Conservation (phyloP, 139 green algal species). For the Coccomyxa sp. region DNA sequence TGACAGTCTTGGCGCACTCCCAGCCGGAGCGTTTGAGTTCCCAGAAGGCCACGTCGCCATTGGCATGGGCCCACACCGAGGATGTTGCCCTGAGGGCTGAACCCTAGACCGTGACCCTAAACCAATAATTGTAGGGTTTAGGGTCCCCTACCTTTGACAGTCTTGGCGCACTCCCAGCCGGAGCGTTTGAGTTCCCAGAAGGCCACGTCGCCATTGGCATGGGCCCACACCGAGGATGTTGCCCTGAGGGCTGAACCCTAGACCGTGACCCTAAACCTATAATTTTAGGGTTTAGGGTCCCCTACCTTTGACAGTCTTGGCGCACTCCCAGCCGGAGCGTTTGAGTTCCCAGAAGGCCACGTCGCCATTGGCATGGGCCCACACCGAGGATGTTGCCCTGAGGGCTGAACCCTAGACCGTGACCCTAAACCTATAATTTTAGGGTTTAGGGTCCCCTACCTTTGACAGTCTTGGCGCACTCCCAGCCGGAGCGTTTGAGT, state of each 20-base stretch:
- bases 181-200: conserved; percentile 22
- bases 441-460: neutral
- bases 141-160: neutral
- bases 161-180: conserved; percentile 19
- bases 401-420: conserved; percentile 9
- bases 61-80: conserved; percentile 20
- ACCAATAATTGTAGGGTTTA: too few species aligned
- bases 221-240: conserved; percentile 21
- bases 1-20: conserved; percentile 19
- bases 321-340: conserved; percentile 11
- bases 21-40: conserved; percentile 15
- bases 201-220: conserved; percentile 14
- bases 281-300: neutral
- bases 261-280: too few species aligned
- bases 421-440: too few species aligned
- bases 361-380: conserved; percentile 19
- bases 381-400: conserved; percentile 23
- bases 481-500: conserved; percentile 15
- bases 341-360: conserved; percentile 22
- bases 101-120: too few species aligned
- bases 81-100: conserved; percentile 19
- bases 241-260: conserved; percentile 14
- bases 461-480: conserved; percentile 13
- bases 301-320: conserved; percentile 8
- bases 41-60: conserved; percentile 18